Percentiles rank a stretch among this genome's conserved stretches.
Conservation (phyloP, 2,329 filamentous ascomycete species). For the Neofusicoccum sp. region DNA sequence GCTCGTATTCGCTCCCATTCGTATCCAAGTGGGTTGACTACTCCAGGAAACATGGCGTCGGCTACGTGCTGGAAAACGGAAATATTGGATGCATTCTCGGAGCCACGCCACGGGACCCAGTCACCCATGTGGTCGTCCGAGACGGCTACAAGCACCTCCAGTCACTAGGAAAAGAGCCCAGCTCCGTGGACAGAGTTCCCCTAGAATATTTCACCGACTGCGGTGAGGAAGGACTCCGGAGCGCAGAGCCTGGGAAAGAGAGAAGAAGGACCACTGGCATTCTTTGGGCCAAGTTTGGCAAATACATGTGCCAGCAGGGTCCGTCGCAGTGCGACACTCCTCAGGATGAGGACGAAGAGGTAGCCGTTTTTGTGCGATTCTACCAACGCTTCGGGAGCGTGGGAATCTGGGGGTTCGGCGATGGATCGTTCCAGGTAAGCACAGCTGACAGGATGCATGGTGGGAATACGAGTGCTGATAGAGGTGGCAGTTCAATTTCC, state of each 20-base stretch:
- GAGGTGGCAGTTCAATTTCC: constrained; percentile 74
- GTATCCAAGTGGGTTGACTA: constrained; percentile 84
- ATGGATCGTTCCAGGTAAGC: constrained; percentile 74
- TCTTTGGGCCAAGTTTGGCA: constrained; percentile 69
- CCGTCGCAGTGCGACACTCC: constrained; percentile 44
- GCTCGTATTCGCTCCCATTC: constrained; percentile 57
- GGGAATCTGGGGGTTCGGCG: constrained; percentile 78
- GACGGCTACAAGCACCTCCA: constrained; percentile 72
- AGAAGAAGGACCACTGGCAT: constrained; percentile 58
- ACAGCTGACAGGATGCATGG: background rate
- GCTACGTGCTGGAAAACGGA: constrained; percentile 81
- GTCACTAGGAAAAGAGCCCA: constrained; percentile 64
- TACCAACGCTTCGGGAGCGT: constrained; percentile 82
- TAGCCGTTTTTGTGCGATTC: constrained; percentile 65
- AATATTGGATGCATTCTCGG: constrained; percentile 70
- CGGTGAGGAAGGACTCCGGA: constrained; percentile 63
- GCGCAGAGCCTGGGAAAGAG: constrained; percentile 63
- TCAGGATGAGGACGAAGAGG: constrained; percentile 38
- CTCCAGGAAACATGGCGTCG: constrained; percentile 82
- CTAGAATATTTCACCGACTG: constrained; percentile 76
- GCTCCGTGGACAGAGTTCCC: constrained; percentile 43
- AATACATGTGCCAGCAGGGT: constrained; percentile 62
- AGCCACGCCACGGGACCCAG: constrained; percentile 55
- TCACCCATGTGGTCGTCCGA: constrained; percentile 71
- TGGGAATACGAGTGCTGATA: constrained; percentile 27